These are phyloP conservation scores for Komagataella populi DNA, from an alignment of 805 yeast genomes.

Conservation along the genomic window DNA sequence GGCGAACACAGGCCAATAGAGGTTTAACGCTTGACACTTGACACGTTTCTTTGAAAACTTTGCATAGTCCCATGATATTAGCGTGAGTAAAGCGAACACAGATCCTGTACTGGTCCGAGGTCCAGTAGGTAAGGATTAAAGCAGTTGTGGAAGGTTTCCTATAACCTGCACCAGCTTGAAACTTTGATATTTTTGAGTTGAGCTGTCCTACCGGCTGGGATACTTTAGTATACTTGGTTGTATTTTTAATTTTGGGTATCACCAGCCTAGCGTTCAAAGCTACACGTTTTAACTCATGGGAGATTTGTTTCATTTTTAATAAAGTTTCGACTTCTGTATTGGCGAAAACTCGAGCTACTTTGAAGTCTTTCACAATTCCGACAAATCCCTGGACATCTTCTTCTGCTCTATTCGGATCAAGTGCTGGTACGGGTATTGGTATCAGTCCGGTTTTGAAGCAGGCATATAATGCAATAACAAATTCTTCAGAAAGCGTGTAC, in stretches of 20 bases:
- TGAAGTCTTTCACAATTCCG: constrained; percentile 55
- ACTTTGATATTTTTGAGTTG: constrained; percentile 27
- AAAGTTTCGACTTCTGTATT: constrained; percentile 63
- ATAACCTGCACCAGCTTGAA: constrained; percentile 20
- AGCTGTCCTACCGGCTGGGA: constrained; percentile 24
- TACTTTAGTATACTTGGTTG: constrained; percentile 38
- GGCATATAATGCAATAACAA: constrained; percentile 69
- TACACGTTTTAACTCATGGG: constrained; percentile 36
- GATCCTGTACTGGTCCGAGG: constrained; percentile 56
- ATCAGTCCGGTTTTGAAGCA: constrained; percentile 72
- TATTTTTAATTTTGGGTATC: constrained; percentile 49
- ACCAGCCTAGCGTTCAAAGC: constrained; percentile 9
- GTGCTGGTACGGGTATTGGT: constrained; percentile 64
- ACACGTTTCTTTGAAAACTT: constrained; percentile 84
- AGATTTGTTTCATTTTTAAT: constrained; percentile 54
- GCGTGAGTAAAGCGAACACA: constrained; percentile 47
- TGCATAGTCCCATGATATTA: constrained; percentile 64
- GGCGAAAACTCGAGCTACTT: constrained; percentile 58
- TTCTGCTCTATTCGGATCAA: constrained; percentile 47
- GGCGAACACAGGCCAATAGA: constrained; percentile 76
- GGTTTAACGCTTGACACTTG: constrained; percentile 63
- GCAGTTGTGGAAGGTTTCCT: constrained; percentile 25
- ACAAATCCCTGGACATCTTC: constrained; percentile 65
- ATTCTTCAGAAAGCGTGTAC: constrained; percentile 84
- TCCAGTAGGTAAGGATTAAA: constrained; percentile 54